phyloP scores from a whole-genome alignment of 495 filamentous ascomycete genomes.

The Aspergillus funiculosus region DNA sequence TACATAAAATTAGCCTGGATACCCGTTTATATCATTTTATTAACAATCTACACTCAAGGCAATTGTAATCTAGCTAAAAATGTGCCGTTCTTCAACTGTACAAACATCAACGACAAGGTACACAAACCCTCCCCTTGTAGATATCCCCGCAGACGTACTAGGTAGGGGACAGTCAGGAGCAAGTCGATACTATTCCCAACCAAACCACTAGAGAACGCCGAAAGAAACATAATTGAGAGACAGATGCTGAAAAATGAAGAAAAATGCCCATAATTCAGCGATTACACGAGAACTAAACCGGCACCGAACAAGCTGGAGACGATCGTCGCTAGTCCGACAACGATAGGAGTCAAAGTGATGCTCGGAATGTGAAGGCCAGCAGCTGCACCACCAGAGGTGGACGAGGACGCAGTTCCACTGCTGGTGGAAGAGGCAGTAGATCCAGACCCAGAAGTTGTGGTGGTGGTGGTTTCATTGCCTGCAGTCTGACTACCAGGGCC shows the following conservation, averaged over 20 bases:
- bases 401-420: slow-evolving; percentile 6
- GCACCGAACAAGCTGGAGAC: slow-evolving; percentile 61
- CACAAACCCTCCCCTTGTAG: no score
- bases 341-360: slow-evolving; percentile 49
- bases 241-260: slow-evolving; percentile 11
- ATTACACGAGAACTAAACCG: slow-evolving; percentile 44
- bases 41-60: slow-evolving; percentile 15
- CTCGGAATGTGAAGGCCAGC: slow-evolving; percentile 37
- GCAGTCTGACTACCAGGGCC: slow-evolving; percentile 69
- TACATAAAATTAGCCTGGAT: no score
- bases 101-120: slow-evolving; percentile 15
- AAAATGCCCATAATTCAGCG: slow-evolving; percentile 5
- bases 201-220: slow-evolving; percentile 15
- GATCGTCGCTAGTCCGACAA: slow-evolving; percentile 49
- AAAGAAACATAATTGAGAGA: slow-evolving; percentile 17
- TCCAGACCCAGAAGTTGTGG: slow-evolving; percentile 60
- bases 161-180: not conserved
- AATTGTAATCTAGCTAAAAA: slow-evolving; percentile 6
- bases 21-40: slow-evolving; percentile 4
- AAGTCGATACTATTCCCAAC: slow-evolving; percentile 1
- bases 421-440: slow-evolving; percentile 19
- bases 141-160: no score
- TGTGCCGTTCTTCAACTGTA: slow-evolving; percentile 17
- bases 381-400: slow-evolving; percentile 38
- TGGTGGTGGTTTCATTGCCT: slow-evolving; percentile 53